Evolutionary conservation across 2,329 filamentous ascomycete species (phyloP).

Genomic region (Septoria linicola): DNA sequence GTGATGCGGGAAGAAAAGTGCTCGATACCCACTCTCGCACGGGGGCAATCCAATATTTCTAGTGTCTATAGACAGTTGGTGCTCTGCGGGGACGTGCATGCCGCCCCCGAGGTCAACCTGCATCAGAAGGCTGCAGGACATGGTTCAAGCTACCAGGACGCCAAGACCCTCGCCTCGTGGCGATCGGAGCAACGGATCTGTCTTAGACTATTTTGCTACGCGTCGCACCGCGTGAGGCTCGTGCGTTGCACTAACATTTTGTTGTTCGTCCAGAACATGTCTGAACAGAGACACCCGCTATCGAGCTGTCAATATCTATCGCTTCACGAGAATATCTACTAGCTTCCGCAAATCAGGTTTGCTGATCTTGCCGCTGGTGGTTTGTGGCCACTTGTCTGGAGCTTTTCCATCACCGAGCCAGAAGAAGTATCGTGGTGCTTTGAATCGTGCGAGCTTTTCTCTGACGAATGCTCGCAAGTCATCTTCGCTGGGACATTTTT

Average conservation of each 20-base stretch:
- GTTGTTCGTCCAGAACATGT: no score
- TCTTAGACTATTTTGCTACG: no score
- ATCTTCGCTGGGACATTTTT: conserved; percentile 24
- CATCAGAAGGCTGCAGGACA: conserved; percentile 2
- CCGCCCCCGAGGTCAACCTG: conserved; percentile 16
- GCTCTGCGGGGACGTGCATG: conserved; percentile 6
- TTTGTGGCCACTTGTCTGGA: conserved; percentile 31
- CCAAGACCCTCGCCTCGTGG: conserved; percentile 8
- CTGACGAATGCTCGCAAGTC: conserved; percentile 26
- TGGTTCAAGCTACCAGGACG: conserved; percentile 6
- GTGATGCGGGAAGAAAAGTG: no score
- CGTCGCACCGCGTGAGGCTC: no score
- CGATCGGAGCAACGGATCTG: neutral
- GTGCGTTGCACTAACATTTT: no score
- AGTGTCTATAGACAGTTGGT: neutral
- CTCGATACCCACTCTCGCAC: neutral
- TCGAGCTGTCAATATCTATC: neutral
- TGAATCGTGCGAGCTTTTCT: conserved; percentile 30
- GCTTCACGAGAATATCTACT: conserved; percentile 23
- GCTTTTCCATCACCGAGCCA: conserved; percentile 29
- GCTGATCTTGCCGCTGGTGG: conserved; percentile 31
- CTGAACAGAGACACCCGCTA: neutral
- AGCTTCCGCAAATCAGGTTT: conserved; percentile 30
- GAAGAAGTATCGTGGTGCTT: conserved; percentile 31
- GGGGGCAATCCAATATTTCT: neutral